Evolutionary conservation across 768 basidiomycete genomes (phyloP).

Genomic region (Daedaleopsis nitida): DNA sequence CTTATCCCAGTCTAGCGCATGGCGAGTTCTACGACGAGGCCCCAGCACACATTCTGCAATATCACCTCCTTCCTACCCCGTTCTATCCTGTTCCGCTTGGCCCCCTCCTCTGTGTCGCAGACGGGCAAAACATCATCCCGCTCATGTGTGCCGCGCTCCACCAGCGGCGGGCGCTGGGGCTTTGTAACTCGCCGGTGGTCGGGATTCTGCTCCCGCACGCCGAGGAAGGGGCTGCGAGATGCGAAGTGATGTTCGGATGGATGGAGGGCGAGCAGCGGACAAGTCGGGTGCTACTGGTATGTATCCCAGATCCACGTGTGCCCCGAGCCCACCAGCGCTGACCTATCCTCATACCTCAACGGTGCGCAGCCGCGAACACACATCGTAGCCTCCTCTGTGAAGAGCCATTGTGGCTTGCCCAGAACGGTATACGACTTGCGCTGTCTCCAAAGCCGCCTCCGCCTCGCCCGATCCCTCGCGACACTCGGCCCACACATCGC

Average conservation of each 20-base stretch:
- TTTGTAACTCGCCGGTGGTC: neutral
- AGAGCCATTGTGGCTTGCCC: neutral
- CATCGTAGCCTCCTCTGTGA: neutral
- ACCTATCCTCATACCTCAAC: neutral
- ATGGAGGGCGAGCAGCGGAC: neutral
- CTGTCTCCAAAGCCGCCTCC: neutral
- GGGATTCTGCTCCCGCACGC: neutral
- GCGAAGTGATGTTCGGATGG: constrained; percentile 1
- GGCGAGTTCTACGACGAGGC: neutral
- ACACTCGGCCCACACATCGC: neutral
- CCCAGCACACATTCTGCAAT: neutral
- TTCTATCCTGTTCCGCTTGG: neutral
- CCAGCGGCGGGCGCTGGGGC: neutral
- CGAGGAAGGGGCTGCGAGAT: neutral
- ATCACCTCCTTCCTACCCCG: neutral
- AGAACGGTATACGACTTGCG: neutral
- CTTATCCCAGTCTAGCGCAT: neutral
- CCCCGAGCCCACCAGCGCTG: neutral
- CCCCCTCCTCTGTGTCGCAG: neutral
- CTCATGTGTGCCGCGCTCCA: constrained; percentile 1
- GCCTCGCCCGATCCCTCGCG: neutral
- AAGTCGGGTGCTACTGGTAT: neutral
- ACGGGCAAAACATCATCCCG: neutral
- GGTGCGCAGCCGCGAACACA: neutral
- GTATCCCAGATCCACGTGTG: neutral